A percentile compares a stretch with the other conserved stretches of the same genome.
Conservation (phyloP, 2,329 filamentous ascomycete species). For the Arthroderma sp. region DNA sequence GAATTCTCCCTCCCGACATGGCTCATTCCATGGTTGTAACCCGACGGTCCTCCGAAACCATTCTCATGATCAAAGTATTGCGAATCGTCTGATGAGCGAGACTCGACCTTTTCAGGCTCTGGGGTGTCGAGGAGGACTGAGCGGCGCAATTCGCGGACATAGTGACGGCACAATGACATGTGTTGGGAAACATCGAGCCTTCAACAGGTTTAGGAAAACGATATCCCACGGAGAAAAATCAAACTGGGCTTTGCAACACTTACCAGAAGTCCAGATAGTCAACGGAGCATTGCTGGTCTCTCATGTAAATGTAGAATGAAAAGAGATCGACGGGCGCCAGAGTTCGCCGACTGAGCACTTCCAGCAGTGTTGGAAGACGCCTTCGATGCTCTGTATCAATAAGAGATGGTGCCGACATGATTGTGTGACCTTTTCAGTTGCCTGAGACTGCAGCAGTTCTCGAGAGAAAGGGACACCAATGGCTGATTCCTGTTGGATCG, state of each 20-base stretch:
- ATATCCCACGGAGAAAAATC: neutral
- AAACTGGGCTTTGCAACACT: conserved; percentile 16
- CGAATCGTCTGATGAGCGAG: conserved; percentile 40
- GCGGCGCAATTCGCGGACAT: conserved; percentile 84
- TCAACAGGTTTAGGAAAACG: conserved; percentile 7
- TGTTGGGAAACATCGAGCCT: conserved; percentile 99
- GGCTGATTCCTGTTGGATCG: too few species aligned
- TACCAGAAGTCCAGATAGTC: conserved; percentile 99
- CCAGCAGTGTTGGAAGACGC: conserved; percentile 83
- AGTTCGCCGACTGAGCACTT: conserved; percentile 89
- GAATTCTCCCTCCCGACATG: conserved; percentile 56
- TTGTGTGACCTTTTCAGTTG: neutral
- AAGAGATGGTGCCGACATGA: conserved; percentile 13
- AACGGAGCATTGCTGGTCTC: conserved; percentile 92
- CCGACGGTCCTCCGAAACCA: neutral
- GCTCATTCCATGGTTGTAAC: neutral
- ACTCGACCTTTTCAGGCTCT: conserved; percentile 66
- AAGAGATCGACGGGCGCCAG: conserved; percentile 91
- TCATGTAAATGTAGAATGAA: conserved; percentile 99
- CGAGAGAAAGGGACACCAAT: too few species aligned
- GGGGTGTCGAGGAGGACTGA: conserved; percentile 89
- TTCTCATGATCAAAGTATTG: neutral
- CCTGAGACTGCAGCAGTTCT: neutral
- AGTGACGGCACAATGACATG: conserved; percentile 91
- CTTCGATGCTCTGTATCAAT: conserved; percentile 49